Percentiles rank a stretch among this genome's conserved stretches.
Conservation (phyloP, 192 early-diverging fungal species). For the Haplosporangium gracile region DNA sequence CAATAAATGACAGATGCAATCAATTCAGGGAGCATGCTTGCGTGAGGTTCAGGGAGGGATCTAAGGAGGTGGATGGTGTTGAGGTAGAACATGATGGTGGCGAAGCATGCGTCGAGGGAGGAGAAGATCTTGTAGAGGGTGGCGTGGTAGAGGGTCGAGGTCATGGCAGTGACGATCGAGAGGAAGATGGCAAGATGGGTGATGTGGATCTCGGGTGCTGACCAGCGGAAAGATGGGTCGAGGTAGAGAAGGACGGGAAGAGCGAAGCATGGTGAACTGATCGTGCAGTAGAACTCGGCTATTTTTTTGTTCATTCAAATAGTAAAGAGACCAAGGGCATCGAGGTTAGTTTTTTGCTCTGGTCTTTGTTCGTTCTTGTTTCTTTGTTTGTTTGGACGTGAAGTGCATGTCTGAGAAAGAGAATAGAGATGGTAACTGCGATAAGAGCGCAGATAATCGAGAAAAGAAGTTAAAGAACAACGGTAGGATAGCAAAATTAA, state of each 20-base stretch:
- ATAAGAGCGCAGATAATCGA: neutral
- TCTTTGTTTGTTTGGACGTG: neutral
- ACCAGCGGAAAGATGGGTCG: conserved; percentile 38
- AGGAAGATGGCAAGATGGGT: conserved; percentile 55
- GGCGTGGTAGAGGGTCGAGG: conserved; percentile 61
- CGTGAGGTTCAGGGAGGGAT: conserved; percentile 35
- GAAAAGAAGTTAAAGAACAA: neutral
- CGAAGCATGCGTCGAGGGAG: conserved; percentile 59
- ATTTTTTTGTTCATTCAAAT: neutral
- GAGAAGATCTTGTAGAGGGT: conserved; percentile 63
- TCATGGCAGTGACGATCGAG: conserved; percentile 49
- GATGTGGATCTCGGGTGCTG: conserved; percentile 46
- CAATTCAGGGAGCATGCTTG: conserved; percentile 29
- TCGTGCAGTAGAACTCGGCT: conserved; percentile 67
- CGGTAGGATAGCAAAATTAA: neutral
- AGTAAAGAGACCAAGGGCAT: neutral
- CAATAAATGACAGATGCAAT: conserved; percentile 31
- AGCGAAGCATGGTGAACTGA: conserved; percentile 65
- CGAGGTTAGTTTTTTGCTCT: neutral
- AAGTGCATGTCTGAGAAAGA: too few relatives aligned
- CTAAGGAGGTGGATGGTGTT: conserved; percentile 41
- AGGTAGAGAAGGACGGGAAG: conserved; percentile 61
- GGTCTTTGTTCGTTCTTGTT: neutral
- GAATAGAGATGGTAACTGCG: neutral
- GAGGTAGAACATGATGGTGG: conserved; percentile 58